phyloP scores from a whole-genome alignment of 2,329 filamentous ascomycete species.

The Cercospora sojina region DNA sequence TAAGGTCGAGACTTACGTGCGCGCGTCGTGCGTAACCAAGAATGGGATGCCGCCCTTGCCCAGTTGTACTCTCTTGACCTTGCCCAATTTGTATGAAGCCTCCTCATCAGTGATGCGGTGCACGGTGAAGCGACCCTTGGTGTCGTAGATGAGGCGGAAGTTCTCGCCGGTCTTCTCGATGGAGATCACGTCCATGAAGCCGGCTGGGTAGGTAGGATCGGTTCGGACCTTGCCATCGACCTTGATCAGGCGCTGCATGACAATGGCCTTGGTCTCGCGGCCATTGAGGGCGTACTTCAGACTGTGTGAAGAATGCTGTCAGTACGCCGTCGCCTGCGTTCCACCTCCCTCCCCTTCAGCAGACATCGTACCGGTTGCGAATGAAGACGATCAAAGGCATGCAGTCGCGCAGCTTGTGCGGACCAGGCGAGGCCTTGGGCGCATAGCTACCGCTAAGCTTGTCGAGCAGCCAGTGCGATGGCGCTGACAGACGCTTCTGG shows the following conservation, averaged over 20 bases:
- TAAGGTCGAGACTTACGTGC: constrained; percentile 90
- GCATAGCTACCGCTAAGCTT: constrained; percentile 85
- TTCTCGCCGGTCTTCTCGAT: constrained; percentile 99
- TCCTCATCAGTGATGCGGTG: constrained; percentile 99
- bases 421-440: constrained; percentile 72
- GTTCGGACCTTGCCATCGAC: constrained; percentile 99
- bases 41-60: constrained; percentile 99
- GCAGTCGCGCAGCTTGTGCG: constrained; percentile 99
- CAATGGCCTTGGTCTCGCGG: constrained; percentile 94
- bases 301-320: constrained; percentile 55
- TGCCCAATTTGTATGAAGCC: constrained; percentile 99
- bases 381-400: constrained; percentile 99
- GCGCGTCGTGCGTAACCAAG: constrained; percentile 99
- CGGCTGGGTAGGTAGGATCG: constrained; percentile 93
- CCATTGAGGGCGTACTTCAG: constrained; percentile 99
- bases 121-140: constrained; percentile 99
- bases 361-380: constrained; percentile 60
- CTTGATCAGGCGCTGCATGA: constrained; percentile 99
- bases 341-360: neutral
- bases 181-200: constrained; percentile 99
- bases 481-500: constrained; percentile 99
- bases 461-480: constrained; percentile 99
- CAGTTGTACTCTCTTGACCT: constrained; percentile 99
- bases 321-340: constrained; percentile 1
- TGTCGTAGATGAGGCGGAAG: constrained; percentile 99